Percentiles rank a stretch among this genome's conserved stretches.
These are phyloP conservation scores for Penicillium lividum DNA, from an alignment of 495 filamentous ascomycete genomes.

Conservation along the genomic window DNA sequence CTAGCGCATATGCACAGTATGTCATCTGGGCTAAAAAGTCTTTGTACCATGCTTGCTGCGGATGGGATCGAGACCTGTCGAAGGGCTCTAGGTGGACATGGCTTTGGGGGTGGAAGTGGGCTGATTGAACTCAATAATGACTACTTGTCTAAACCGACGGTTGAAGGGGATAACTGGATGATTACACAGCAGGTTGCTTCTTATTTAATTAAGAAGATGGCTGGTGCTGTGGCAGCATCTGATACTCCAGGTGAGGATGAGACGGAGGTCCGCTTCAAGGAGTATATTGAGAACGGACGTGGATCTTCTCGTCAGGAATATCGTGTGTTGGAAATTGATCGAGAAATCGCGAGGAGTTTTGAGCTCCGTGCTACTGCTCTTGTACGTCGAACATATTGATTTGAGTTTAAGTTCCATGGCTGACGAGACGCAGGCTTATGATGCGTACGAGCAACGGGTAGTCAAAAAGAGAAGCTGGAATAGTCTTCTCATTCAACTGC, in stretches of 20 bases:
- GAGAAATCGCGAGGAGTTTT: conserved; percentile 42
- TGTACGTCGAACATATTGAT: conserved; percentile 11
- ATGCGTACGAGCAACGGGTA: conserved; percentile 43
- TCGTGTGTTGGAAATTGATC: conserved; percentile 29
- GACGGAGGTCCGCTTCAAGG: conserved; percentile 25
- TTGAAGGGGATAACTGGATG: conserved; percentile 58
- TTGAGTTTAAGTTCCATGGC: background rate
- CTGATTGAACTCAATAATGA: conserved; percentile 49
- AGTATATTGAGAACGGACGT: conserved; percentile 18
- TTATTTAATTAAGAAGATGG: conserved; percentile 52
- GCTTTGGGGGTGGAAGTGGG: conserved; percentile 50
- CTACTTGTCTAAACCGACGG: conserved; percentile 51
- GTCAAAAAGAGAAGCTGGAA: conserved; percentile 48
- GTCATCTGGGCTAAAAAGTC: conserved; percentile 50
- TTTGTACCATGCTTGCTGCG: conserved; percentile 50
- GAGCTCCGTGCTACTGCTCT: conserved; percentile 43
- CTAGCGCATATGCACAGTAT: conserved; percentile 50
- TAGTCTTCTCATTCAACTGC: conserved; percentile 45
- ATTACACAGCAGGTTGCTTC: conserved; percentile 51
- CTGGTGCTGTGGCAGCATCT: conserved; percentile 28
- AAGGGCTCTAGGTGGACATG: conserved; percentile 50
- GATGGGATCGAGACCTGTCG: conserved; percentile 54
- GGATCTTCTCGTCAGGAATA: conserved; percentile 3
- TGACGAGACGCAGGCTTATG: conserved; percentile 31
- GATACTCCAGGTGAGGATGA: conserved; percentile 17